Evolutionary conservation across 805 yeast genomes (phyloP), one percentile per base, ranked within the genome.

Genomic region (Jamesozyma rosinii): DNA sequence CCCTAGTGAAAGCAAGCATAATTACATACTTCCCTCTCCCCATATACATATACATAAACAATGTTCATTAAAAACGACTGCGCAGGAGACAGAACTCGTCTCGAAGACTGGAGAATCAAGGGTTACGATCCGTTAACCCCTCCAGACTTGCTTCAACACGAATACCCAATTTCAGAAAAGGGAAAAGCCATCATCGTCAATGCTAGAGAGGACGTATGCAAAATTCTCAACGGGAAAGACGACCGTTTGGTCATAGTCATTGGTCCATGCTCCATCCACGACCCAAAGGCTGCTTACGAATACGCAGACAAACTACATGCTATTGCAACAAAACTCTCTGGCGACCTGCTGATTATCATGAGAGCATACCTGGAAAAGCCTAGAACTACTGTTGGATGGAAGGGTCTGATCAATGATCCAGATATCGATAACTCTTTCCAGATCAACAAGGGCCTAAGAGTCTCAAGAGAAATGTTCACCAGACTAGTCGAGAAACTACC

Each of bases 301-400:
- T 92, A 90, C 70, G 85, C 90, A 55, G 69, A 72, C 30, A 70
- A 79, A 55, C 74, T 90, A 45, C 66, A 75, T 36, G 70, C 69
- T 43, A 61, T 81, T 31, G 68, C 83, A 35, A 77, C 77, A 44
- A 72, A 78, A 58, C 70, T 83, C 49, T 72, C 81, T 50, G 79
- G 76, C 38, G 96, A 90, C 53, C 72, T 92, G 47, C 76, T 80
- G 44, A 81, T 92, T 46, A 81, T 92, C 49, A 92, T 92, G 98
- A 81, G 98, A 69, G 97, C 97, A 3, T 92, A 92, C 71, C 74
- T 92, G 58, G 98, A 90, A 66, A 90, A 90, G 68, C 98, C 98
- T 55, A 80, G 98, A 69, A 90, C 98, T 41, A 90, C 97, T 24
- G 97, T 92, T 37, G 98, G 98, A 47, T 90, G 98, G 98, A 90